Percentiles rank a stretch among this genome's conserved stretches.
Conservation (phyloP, 2,329 filamentous ascomycete species). For the Ophiocordyceps camponoti-floridani region DNA sequence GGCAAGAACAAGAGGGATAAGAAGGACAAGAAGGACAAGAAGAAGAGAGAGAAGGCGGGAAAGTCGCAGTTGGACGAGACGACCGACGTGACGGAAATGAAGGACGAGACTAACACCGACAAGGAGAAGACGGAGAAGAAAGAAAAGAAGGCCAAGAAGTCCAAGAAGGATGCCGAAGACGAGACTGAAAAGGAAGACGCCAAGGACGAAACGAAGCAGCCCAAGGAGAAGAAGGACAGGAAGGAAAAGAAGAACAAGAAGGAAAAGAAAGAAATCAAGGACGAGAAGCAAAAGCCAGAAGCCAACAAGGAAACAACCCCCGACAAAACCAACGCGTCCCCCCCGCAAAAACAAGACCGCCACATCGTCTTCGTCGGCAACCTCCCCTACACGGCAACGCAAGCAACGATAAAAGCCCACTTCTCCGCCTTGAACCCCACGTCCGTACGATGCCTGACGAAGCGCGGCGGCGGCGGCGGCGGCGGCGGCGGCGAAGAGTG, state of each 20-base stretch:
- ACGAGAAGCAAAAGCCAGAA: slow-evolving; percentile 9
- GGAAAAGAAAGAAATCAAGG: slow-evolving; percentile 7
- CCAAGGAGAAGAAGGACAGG: slow-evolving; percentile 16
- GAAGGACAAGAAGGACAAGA: background rate
- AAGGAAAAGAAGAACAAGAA: slow-evolving; percentile 10
- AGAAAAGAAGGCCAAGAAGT: slow-evolving; percentile 4
- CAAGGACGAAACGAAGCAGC: slow-evolving; percentile 12
- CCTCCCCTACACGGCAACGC: slow-evolving; percentile 69
- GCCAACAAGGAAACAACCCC: slow-evolving; percentile 5
- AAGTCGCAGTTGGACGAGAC: background rate
- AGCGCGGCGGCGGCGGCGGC: slow-evolving; percentile 41
- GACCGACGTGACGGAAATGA: slow-evolving; percentile 3
- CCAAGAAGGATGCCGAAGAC: slow-evolving; percentile 19
- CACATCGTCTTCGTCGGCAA: slow-evolving; percentile 41
- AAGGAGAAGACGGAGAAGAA: background rate
- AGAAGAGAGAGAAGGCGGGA: background rate
- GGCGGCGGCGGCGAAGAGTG: slow-evolving; percentile 39
- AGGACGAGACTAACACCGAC: no score
- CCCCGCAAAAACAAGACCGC: slow-evolving; percentile 6
- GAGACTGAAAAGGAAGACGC: slow-evolving; percentile 9
- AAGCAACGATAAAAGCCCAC: slow-evolving; percentile 50
- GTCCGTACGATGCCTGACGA: slow-evolving; percentile 47
- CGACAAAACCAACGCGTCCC: slow-evolving; percentile 2
- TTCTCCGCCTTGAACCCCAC: slow-evolving; percentile 48
- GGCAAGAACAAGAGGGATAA: no score